phyloP scores from a whole-genome alignment of 768 basidiomycete species.

The Boletus reticuloceps region DNA sequence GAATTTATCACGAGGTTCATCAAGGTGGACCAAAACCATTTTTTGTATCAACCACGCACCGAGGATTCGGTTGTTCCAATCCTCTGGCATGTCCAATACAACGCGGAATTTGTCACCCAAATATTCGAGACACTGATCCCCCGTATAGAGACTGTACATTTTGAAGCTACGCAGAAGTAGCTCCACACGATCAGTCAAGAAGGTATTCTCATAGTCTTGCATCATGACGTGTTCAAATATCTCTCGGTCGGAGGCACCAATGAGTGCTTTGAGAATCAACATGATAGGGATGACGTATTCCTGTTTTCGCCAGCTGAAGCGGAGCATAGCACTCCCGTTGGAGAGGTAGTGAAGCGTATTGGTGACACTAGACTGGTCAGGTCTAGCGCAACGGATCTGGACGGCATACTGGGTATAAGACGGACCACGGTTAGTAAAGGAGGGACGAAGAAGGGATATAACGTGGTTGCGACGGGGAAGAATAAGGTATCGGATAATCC shows the following conservation, averaged over 20 bases:
- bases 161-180: constrained; percentile 93
- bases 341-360: constrained; percentile 98
- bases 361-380: constrained; percentile 89
- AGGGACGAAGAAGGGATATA: constrained; percentile 86
- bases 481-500: constrained; percentile 96
- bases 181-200: constrained; percentile 96
- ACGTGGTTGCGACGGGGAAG: constrained; percentile 95
- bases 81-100: constrained; percentile 86
- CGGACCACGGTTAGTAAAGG: constrained; percentile 89
- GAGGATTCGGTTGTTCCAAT: constrained; percentile 81
- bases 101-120: constrained; percentile 96
- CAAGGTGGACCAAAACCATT: constrained; percentile 87
- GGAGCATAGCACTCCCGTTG: constrained; percentile 93
- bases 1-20: constrained; percentile 88
- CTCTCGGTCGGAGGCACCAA: constrained; percentile 89
- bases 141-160: constrained; percentile 82
- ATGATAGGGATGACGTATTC: constrained; percentile 99
- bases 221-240: constrained; percentile 96
- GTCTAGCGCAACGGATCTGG: constrained; percentile 91
- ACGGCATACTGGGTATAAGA: constrained; percentile 94
- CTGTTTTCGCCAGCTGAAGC: constrained; percentile 96
- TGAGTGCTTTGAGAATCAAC: constrained; percentile 91
- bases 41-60: constrained; percentile 83
- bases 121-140: constrained; percentile 90
- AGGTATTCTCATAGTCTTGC: constrained; percentile 96